phyloP scores from a whole-genome alignment of 2,329 filamentous ascomycete genomes.

The Massarina eburnea region DNA sequence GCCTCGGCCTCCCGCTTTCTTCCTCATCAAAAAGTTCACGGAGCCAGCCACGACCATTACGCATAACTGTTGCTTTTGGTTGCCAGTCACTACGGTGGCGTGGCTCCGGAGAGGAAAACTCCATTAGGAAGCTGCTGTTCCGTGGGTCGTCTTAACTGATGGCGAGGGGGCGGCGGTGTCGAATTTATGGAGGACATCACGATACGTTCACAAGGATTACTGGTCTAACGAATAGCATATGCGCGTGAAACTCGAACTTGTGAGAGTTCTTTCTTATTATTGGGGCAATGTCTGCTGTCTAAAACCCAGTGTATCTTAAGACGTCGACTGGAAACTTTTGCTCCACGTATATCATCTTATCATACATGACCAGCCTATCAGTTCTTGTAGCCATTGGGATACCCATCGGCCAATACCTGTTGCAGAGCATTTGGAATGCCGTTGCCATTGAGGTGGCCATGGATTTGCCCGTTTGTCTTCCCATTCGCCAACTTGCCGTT shows the following conservation, averaged over 20 bases:
- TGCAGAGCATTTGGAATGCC: slow-evolving; percentile 21
- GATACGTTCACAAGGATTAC: not conserved
- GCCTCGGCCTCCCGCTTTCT: slow-evolving; percentile 40
- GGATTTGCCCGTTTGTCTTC: slow-evolving; percentile 20
- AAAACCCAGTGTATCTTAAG: not conserved
- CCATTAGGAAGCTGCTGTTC: slow-evolving; percentile 69
- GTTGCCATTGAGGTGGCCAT: slow-evolving; percentile 17
- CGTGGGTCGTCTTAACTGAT: slow-evolving; percentile 71
- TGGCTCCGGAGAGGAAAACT: slow-evolving; percentile 65
- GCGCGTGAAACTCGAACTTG: not conserved
- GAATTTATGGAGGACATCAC: slow-evolving; percentile 67
- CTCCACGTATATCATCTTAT: not conserved
- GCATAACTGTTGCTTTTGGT: slow-evolving; percentile 62
- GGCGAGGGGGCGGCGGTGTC: slow-evolving; percentile 71
- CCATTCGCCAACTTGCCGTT: slow-evolving; percentile 24
- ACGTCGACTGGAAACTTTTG: not conserved
- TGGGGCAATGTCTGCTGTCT: not conserved
- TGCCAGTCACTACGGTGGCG: slow-evolving; percentile 65
- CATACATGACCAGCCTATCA: slow-evolving; percentile 8
- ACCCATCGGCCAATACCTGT: slow-evolving; percentile 33
- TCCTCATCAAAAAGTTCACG: slow-evolving; percentile 62
- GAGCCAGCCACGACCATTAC: slow-evolving; percentile 69
- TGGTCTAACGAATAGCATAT: not conserved
- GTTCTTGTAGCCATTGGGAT: slow-evolving; percentile 36
- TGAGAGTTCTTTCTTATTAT: not conserved